Percentiles rank a stretch among this genome's conserved stretches.
These are phyloP conservation scores for Aspergillus asperescens DNA, from an alignment of 495 filamentous ascomycete genomes.

Conservation along the genomic window DNA sequence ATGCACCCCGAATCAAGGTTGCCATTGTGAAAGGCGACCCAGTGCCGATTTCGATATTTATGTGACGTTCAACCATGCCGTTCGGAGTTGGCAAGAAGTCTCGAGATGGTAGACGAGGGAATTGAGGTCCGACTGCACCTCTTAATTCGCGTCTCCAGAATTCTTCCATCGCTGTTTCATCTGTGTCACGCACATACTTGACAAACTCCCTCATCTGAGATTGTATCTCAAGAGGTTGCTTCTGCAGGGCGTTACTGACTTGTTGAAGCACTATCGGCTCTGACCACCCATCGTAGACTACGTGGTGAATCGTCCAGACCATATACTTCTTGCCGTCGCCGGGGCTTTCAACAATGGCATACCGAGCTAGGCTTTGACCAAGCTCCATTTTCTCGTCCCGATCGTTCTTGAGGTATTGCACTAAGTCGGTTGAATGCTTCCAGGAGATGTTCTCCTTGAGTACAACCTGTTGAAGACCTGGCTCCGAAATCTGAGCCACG, in stretches of 20 bases:
- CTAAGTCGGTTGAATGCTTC: constrained; percentile 37
- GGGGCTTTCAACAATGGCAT: constrained; percentile 43
- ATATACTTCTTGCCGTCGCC: constrained; percentile 39
- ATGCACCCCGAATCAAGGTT: constrained; percentile 56
- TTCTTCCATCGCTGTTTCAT: constrained; percentile 30
- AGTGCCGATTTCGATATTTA: constrained; percentile 35
- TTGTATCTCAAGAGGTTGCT: constrained; percentile 14
- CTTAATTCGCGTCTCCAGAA: constrained; percentile 46
- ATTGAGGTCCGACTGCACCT: constrained; percentile 50
- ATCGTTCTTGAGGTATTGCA: constrained; percentile 47
- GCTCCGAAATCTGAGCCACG: constrained; percentile 49
- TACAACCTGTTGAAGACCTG: constrained; percentile 55
- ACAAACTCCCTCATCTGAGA: constrained; percentile 42
- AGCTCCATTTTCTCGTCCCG: constrained; percentile 46
- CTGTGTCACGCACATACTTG: constrained; percentile 32
- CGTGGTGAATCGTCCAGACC: constrained; percentile 62
- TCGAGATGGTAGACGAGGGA: constrained; percentile 50
- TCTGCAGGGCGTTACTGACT: constrained; percentile 38
- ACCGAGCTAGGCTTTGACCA: constrained; percentile 50
- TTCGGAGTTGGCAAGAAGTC: constrained; percentile 52
- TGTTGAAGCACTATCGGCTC: constrained; percentile 52
- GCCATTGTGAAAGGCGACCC: constrained; percentile 48
- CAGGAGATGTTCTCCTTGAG: constrained; percentile 43
- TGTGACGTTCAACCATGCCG: constrained; percentile 46
- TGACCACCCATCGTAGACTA: constrained; percentile 65